phyloP scores from a whole-genome alignment of 2,329 filamentous ascomycete species.

The Ustulina deusta region DNA sequence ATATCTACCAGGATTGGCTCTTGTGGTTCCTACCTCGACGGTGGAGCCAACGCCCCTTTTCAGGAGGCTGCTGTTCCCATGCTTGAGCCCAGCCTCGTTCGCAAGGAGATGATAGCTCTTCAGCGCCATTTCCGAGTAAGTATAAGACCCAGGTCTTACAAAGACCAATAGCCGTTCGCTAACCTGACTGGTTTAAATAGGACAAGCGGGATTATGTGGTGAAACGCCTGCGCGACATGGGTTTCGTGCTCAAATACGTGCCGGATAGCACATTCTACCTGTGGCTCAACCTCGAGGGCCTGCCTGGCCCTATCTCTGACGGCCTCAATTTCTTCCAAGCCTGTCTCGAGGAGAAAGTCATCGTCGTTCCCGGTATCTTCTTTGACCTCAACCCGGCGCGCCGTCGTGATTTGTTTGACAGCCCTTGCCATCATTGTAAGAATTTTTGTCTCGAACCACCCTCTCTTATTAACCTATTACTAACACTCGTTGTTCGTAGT shows the following conservation, averaged over 20 bases:
- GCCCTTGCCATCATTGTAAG: conserved; percentile 85
- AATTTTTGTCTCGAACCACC: neutral
- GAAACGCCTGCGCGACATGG: conserved; percentile 81
- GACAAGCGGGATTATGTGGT: conserved; percentile 95
- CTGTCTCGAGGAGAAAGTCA: conserved; percentile 92
- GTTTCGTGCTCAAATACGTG: conserved; percentile 84
- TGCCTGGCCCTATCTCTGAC: conserved; percentile 87
- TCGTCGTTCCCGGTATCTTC: conserved; percentile 97
- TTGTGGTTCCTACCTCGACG: conserved; percentile 93
- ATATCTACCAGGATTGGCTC: conserved; percentile 73
- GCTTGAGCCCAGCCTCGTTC: conserved; percentile 87
- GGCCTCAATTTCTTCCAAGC: conserved; percentile 98
- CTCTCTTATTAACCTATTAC: conserved; percentile 3
- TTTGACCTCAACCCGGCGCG: conserved; percentile 95
- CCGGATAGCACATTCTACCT: conserved; percentile 97
- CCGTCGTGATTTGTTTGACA: conserved; percentile 91
- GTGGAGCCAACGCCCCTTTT: conserved; percentile 94
- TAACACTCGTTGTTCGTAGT: conserved; percentile 53
- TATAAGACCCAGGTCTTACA: conserved; percentile 13
- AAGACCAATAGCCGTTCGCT: neutral
- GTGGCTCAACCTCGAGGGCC: conserved; percentile 74
- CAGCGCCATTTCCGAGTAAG: conserved; percentile 83
- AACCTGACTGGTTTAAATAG: conserved; percentile 48
- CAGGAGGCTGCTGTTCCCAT: conserved; percentile 93
- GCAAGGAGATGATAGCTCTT: conserved; percentile 87